Evolutionary conservation across 768 basidiomycete genomes (phyloP), one percentile per base, ranked within the genome.

Genomic region (Lactarius deliciosus): DNA sequence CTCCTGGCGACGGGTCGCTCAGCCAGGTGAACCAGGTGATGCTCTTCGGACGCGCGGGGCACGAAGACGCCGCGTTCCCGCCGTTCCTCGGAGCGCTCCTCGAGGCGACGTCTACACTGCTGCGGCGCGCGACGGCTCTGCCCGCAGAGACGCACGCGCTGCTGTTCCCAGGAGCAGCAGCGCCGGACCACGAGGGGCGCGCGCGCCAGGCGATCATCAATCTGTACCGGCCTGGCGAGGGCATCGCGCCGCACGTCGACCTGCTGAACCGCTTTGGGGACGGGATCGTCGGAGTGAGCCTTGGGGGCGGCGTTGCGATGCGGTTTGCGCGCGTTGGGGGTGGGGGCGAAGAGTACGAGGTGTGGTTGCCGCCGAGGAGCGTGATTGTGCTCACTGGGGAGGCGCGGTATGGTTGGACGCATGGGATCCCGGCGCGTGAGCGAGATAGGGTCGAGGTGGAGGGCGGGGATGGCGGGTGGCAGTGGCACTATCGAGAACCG

Each of bases 121-220:
- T 92, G 1, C 73, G 74, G 3, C 82, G 68, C 76, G 18, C 76
- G 94, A 3, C 84, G 89, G 0, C 58, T 72, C 2, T 74, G 79
- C 32, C 55, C 20, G 18, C 30, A 9, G 61, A 66, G 18, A 82
- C 80, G 0, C 81, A 88, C 68, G 72, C 75, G 8, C 79, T 91
- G 22, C 80, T 93, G 28, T 93, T 93, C 72, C 87, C 89, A 1
- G 20, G 66, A 68, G 6, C 70, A 30, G 30, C 73, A 11, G 28
- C 1, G 34, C 16, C 20, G 20, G 50, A 9, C n/a, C 20, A 43
- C 10, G 13, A 22, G 54, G 77, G 81, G 36, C 67, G 76, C 54
- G 88, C 91, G 0, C 82, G 93, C 32, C 95, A 98, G 74, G 91
- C 87, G 1, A 98, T 98, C 64, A 71, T 98, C 61, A 98, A 98